phyloP scores from a whole-genome alignment of 371 early-diverging fungal species.

The Mucor velutinosus region DNA sequence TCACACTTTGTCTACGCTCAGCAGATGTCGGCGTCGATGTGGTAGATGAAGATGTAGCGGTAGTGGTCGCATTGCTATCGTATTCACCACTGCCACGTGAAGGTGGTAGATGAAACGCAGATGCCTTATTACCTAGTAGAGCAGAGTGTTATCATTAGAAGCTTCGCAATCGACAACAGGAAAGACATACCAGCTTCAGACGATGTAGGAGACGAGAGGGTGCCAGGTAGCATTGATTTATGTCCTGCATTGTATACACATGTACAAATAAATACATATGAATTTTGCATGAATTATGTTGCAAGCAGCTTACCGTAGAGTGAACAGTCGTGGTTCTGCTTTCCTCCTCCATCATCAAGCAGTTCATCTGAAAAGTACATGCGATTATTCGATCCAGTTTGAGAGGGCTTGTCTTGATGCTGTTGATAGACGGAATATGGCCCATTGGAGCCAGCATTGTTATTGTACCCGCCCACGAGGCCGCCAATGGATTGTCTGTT shows the following conservation, averaged over 20 bases:
- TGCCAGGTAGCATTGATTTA: conserved; percentile 18
- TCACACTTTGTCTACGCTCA: conserved; percentile 14
- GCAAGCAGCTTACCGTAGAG: background rate
- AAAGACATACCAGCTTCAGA: conserved; percentile 22
- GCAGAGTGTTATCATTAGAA: background rate
- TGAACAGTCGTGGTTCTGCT: background rate
- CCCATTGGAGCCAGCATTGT: background rate
- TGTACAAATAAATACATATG: background rate
- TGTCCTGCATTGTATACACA: background rate
- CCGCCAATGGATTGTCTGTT: conserved; percentile 11
- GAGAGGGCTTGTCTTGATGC: background rate
- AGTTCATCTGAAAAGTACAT: conserved; percentile 19
- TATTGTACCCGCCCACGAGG: conserved; percentile 1
- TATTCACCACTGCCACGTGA: conserved; percentile 16
- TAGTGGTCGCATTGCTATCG: conserved; percentile 4
- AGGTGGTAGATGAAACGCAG: conserved; percentile 21
- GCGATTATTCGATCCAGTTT: background rate
- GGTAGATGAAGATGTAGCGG: background rate
- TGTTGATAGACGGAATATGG: conserved; percentile 15
- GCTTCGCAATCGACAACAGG: background rate
- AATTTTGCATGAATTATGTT: background rate
- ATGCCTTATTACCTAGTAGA: background rate
- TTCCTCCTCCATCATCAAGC: conserved; percentile 12
- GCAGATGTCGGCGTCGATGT: background rate
- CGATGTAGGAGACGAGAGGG: conserved; percentile 16